Percentiles rank a stretch among this genome's conserved stretches.
These are phyloP conservation scores for Boletus subcaerulescens DNA, from an alignment of 768 basidiomycete species.

Conservation along the genomic window DNA sequence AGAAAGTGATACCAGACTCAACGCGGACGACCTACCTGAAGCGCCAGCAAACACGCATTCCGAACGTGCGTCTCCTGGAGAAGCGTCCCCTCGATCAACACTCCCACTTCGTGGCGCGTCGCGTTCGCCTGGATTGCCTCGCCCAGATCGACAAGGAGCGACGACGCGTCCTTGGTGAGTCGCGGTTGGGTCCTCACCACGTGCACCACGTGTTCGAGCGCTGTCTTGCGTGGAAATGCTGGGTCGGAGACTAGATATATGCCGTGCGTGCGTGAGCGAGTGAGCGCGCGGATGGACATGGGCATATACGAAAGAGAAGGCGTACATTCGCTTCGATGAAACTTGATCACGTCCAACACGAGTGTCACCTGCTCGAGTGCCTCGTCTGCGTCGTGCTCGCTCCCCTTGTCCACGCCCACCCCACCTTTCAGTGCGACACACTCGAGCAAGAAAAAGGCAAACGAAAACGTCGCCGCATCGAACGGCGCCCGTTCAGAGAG, in stretches of 20 bases:
- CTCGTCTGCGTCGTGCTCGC: conserved; percentile 45
- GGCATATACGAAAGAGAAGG: neutral
- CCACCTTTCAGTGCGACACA: conserved; percentile 71
- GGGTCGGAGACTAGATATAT: conserved; percentile 57
- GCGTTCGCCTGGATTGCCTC: conserved; percentile 72
- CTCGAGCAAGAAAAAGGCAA: conserved; percentile 70
- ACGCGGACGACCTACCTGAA: conserved; percentile 56
- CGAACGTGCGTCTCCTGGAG: conserved; percentile 86
- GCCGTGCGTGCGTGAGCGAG: neutral
- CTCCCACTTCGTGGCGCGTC: conserved; percentile 55
- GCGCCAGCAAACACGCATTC: conserved; percentile 83
- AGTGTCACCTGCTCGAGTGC: conserved; percentile 80
- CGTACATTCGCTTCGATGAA: conserved; percentile 34
- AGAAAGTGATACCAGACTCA: neutral
- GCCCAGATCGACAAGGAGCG: conserved; percentile 75
- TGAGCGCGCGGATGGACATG: conserved; percentile 8
- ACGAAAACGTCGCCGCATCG: conserved; percentile 83
- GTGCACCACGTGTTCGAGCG: conserved; percentile 67
- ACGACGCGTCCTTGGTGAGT: conserved; percentile 79
- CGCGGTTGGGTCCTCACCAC: conserved; percentile 76
- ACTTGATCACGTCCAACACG: conserved; percentile 40
- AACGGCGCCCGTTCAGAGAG: conserved; percentile 80
- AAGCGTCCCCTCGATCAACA: conserved; percentile 71
- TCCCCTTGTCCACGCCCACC: conserved; percentile 37
- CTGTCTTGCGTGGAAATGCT: conserved; percentile 70